These are phyloP conservation scores for Aspergillus ibericus DNA, from an alignment of 2,329 filamentous ascomycete species.

Conservation along the genomic window DNA sequence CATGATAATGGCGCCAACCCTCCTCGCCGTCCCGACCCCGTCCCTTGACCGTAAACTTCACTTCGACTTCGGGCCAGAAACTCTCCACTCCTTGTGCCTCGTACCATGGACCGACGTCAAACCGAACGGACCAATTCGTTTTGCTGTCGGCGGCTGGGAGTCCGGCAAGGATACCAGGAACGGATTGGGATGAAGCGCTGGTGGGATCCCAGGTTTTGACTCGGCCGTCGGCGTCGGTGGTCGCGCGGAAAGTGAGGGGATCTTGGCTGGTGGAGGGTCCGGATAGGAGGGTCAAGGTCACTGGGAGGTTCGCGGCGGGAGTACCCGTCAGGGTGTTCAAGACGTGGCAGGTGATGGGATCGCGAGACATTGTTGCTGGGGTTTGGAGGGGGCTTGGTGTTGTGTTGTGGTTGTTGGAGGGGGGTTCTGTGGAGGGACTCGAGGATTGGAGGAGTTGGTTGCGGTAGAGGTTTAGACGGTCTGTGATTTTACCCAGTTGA, in stretches of 20 bases:
- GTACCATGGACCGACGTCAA: slow-evolving; percentile 50
- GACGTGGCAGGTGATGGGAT: slow-evolving; percentile 52
- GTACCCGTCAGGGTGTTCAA: slow-evolving; percentile 51
- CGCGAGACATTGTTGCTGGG: slow-evolving; percentile 37
- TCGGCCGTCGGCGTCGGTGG: slow-evolving; percentile 49
- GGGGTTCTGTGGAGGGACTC: slow-evolving; percentile 10
- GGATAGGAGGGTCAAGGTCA: slow-evolving; percentile 56
- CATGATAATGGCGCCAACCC: slow-evolving; percentile 52
- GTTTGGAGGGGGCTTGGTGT: slow-evolving; percentile 11
- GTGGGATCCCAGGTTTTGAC: slow-evolving; percentile 45
- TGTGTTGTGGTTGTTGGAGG: slow-evolving; percentile 10
- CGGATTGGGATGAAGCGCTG: slow-evolving; percentile 21
- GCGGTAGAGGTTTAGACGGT: slow-evolving; percentile 36
- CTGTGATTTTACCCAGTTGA: slow-evolving; percentile 27
- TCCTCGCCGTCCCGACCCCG: slow-evolving; percentile 40
- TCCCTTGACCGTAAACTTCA: slow-evolving; percentile 51
- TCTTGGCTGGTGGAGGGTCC: slow-evolving; percentile 23
- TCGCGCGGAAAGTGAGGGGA: slow-evolving; percentile 37
- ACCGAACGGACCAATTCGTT: slow-evolving; percentile 49
- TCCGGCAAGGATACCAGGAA: slow-evolving; percentile 32
- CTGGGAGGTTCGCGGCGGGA: slow-evolving; percentile 48
- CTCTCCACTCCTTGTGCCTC: slow-evolving; percentile 48
- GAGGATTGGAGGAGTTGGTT: slow-evolving; percentile 28
- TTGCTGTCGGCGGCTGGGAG: slow-evolving; percentile 39
- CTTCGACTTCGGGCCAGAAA: slow-evolving; percentile 53